phyloP scores from a whole-genome alignment of 2,329 filamentous ascomycete species.

The Talaromyces sp. region DNA sequence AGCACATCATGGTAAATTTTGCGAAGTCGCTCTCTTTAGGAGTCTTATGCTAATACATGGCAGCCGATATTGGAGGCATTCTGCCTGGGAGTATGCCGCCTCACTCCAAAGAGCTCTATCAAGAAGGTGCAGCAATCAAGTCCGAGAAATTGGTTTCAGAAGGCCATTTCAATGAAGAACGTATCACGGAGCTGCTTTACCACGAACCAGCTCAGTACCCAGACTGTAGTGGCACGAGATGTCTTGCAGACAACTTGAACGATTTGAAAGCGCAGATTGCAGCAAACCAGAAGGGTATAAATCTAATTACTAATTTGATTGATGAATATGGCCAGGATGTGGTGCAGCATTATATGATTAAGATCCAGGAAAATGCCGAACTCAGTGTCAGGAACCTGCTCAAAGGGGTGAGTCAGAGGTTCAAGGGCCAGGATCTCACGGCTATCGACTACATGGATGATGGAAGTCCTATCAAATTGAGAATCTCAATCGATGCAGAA shows the following conservation, averaged over 20 bases:
- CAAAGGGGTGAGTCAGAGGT: conserved; percentile 62
- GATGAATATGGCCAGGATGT: conserved; percentile 69
- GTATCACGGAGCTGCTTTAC: conserved; percentile 65
- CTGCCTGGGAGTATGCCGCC: conserved; percentile 76
- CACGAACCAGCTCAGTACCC: conserved; percentile 67
- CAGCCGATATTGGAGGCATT: conserved; percentile 73
- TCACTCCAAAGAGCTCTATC: conserved; percentile 62
- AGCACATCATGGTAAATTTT: conserved; percentile 68
- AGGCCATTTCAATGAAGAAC: conserved; percentile 65
- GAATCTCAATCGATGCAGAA: conserved; percentile 66
- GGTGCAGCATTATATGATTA: conserved; percentile 74
- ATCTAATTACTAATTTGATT: conserved; percentile 66
- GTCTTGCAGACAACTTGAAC: conserved; percentile 73
- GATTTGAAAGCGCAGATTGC: conserved; percentile 80
- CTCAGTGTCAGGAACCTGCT: conserved; percentile 67
- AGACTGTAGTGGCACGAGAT: conserved; percentile 71
- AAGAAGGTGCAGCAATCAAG: conserved; percentile 64
- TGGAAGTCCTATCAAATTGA: conserved; percentile 70
- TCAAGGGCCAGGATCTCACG: conserved; percentile 62
- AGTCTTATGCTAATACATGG: conserved; percentile 16
- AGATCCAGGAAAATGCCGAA: conserved; percentile 75
- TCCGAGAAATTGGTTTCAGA: conserved; percentile 49
- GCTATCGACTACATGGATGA: conserved; percentile 81
- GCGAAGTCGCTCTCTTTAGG: background rate
- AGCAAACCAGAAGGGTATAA: conserved; percentile 78